These are phyloP conservation scores for Cnidoscolus chayamansa DNA, from an alignment of 441 rosid species.

Conservation along the genomic window DNA sequence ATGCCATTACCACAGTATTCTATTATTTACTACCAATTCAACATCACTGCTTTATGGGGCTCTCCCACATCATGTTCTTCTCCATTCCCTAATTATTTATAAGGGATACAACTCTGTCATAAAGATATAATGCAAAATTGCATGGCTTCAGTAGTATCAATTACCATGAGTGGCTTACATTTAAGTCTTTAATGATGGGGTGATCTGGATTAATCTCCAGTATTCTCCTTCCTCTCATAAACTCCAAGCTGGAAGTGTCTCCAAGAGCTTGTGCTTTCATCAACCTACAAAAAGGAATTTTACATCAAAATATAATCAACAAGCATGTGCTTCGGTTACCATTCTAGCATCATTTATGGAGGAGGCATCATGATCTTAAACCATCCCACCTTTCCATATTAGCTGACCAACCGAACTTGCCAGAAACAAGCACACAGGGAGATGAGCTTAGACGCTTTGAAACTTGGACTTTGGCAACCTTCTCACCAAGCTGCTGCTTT, in stretches of 20 bases:
- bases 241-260: conserved; percentile 90
- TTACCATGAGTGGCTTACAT: conserved; percentile 46
- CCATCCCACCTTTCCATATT: conserved; percentile 87
- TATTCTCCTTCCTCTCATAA: conserved; percentile 95
- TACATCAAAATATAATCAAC: conserved; percentile 5
- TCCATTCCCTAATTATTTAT: background rate
- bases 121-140: background rate
- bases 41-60: background rate
- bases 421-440: conserved; percentile 95
- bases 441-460: conserved; percentile 89
- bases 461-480: conserved; percentile 90
- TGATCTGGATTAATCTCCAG: conserved; percentile 91
- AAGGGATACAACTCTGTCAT: background rate
- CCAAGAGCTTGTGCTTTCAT: conserved; percentile 99
- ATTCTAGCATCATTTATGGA: background rate
- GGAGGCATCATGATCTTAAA: background rate
- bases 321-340: background rate
- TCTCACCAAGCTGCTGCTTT: conserved; percentile 93
- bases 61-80: background rate
- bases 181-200: conserved; percentile 82
- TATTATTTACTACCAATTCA: background rate
- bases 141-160: background rate
- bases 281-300: conserved; percentile 41
- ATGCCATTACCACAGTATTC: background rate
- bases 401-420: conserved; percentile 99